phyloP scores from a whole-genome alignment of 2,329 filamentous ascomycete species.

The Metarhizium robertsii region DNA sequence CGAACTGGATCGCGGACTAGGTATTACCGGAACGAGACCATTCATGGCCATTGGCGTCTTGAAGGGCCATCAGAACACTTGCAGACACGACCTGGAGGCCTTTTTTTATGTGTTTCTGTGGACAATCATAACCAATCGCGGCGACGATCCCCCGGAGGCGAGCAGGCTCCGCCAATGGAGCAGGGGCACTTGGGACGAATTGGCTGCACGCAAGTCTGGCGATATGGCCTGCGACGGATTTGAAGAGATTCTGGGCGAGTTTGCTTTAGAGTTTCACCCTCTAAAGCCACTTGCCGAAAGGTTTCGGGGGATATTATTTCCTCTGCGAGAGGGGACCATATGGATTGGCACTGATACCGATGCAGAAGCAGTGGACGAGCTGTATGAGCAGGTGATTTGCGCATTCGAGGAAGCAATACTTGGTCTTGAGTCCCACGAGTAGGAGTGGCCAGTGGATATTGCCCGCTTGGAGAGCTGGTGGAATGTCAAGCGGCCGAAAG shows the following conservation, averaged over 20 bases:
- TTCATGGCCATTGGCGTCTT: conserved; percentile 18
- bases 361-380: conserved; percentile 9
- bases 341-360: conserved; percentile 9
- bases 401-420: conserved; percentile 9
- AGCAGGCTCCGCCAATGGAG: conserved; percentile 10
- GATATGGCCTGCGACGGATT: conserved; percentile 8
- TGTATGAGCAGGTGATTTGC: conserved; percentile 11
- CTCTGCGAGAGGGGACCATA: conserved; percentile 7
- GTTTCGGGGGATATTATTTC: conserved; percentile 12
- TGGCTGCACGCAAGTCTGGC: conserved; percentile 4
- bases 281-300: conserved; percentile 11
- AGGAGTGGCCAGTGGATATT: too few relatives aligned
- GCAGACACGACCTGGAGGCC: conserved; percentile 18
- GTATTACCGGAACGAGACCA: conserved; percentile 8
- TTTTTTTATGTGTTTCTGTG: conserved; percentile 17
- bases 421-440: too few relatives aligned
- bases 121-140: conserved; percentile 5
- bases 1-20: not conserved
- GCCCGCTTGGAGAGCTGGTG: too few relatives aligned
- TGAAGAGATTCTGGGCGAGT: conserved; percentile 10
- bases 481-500: too few relatives aligned
- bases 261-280: conserved; percentile 9
- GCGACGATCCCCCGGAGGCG: conserved; percentile 4
- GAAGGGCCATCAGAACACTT: conserved; percentile 7
- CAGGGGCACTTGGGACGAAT: conserved; percentile 6